phyloP scores from a whole-genome alignment of 108 stramenopile species.

The Schizochytrium sp. region DNA sequence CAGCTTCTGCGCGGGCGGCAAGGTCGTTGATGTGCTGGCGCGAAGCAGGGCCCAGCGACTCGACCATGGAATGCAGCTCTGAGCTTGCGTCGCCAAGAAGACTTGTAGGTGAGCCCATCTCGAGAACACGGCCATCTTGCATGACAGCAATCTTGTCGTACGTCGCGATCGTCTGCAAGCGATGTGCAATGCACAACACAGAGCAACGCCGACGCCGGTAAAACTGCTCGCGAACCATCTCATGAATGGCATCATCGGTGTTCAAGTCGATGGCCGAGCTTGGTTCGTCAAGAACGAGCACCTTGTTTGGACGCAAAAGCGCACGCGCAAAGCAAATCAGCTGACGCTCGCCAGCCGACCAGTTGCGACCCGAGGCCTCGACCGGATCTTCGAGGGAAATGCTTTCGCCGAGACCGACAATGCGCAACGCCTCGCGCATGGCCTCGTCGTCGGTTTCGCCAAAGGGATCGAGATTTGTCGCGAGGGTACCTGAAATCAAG shows the following conservation, averaged over 20 bases:
- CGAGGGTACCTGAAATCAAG: constrained; percentile 76
- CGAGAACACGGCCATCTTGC: constrained; percentile 70
- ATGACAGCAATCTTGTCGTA: constrained; percentile 51
- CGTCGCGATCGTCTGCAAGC: too few species aligned
- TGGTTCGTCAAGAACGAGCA: constrained; percentile 53
- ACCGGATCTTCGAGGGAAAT: constrained; percentile 26
- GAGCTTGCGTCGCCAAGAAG: constrained; percentile 8
- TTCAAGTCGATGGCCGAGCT: constrained; percentile 44
- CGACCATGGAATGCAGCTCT: not conserved
- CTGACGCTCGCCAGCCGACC: constrained; percentile 41
- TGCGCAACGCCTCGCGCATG: constrained; percentile 45
- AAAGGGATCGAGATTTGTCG: constrained; percentile 90
- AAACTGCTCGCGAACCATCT: constrained; percentile 60
- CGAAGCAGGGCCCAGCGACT: not conserved
- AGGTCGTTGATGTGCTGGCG: not conserved
- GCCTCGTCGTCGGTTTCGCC: constrained; percentile 29
- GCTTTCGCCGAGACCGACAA: constrained; percentile 3
- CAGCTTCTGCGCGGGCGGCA: not conserved
- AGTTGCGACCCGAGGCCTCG: constrained; percentile 38
- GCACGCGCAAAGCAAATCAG: constrained; percentile 54
- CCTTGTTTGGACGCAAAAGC: constrained; percentile 30
- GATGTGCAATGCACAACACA: constrained; percentile 76
- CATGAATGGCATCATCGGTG: constrained; percentile 58
- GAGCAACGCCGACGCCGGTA: constrained; percentile 47
- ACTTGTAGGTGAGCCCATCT: constrained; percentile 64